phyloP scores from a whole-genome alignment of 441 rosid genomes.

The Erodium trifolium region DNA sequence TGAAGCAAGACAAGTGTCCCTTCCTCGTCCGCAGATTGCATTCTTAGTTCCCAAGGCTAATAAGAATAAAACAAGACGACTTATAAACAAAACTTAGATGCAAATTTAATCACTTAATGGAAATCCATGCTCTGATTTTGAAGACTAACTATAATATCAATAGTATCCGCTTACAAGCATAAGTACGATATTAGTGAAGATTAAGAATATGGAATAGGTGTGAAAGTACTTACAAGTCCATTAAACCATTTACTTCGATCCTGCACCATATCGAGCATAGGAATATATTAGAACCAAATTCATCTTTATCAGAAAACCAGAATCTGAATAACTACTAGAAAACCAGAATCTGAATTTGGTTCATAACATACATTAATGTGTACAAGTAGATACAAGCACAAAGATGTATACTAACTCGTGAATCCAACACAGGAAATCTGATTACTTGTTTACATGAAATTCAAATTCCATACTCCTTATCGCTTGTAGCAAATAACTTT shows the following conservation, averaged over 20 bases:
- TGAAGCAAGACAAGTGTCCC: slow-evolving; percentile 57
- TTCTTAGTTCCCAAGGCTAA: slow-evolving; percentile 69
- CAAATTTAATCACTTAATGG: neutral
- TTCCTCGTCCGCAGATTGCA: slow-evolving; percentile 39
- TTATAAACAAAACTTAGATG: slow-evolving; percentile 16
- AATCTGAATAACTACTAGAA: neutral
- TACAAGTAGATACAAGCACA: neutral
- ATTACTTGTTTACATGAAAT: neutral
- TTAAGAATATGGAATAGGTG: too few species aligned
- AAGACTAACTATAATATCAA: too few species aligned
- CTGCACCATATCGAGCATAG: slow-evolving; percentile 38
- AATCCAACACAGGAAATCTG: neutral
- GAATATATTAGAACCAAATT: slow-evolving; percentile 19
- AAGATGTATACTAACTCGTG: neutral
- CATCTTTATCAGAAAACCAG: slow-evolving; percentile 7
- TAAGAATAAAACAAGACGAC: slow-evolving; percentile 17
- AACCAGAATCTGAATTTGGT: too few species aligned
- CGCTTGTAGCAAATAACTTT: neutral
- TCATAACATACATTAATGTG: neutral
- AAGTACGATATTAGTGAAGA: too few species aligned
- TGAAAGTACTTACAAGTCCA: slow-evolving; percentile 45
- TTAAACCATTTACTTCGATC: slow-evolving; percentile 61
- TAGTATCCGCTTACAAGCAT: too few species aligned
- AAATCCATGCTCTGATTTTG: neutral
- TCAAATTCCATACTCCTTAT: neutral